Percentiles rank a stretch among this genome's conserved stretches.
These are phyloP conservation scores for Scheffersomyces illinoinensis DNA, from an alignment of 1,139 yeast genomes.

Conservation along the genomic window DNA sequence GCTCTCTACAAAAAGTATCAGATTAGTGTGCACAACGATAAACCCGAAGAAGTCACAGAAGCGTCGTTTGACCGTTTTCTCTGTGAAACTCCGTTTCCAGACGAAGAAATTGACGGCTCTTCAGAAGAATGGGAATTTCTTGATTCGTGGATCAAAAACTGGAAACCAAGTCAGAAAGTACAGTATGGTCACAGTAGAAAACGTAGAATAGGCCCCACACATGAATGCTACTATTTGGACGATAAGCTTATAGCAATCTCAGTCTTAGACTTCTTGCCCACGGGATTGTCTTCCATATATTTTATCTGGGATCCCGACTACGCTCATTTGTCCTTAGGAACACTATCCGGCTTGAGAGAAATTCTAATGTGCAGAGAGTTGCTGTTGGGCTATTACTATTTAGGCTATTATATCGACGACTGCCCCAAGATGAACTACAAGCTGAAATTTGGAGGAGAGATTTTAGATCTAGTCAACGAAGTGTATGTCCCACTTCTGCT, in stretches of 20 bases:
- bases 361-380: conserved; percentile 50
- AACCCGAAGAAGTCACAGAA: conserved; percentile 43
- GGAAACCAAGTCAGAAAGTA: conserved; percentile 8
- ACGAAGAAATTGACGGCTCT: conserved; percentile 25
- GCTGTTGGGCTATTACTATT: conserved; percentile 54
- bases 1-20: conserved; percentile 72
- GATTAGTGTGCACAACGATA: conserved; percentile 63
- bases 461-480: conserved; percentile 55
- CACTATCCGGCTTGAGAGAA: conserved; percentile 74
- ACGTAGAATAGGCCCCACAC: conserved; percentile 52
- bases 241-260: conserved; percentile 71
- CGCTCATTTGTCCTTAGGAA: conserved; percentile 72
- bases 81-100: conserved; percentile 64
- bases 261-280: conserved; percentile 75
- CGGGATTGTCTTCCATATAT: conserved; percentile 80
- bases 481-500: conserved; percentile 44
- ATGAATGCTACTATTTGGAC: conserved; percentile 74
- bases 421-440: conserved; percentile 86
- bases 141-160: conserved; percentile 29
- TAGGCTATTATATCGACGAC: conserved; percentile 79
- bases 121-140: conserved; percentile 29
- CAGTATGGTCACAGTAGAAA: background rate
- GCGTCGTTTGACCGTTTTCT: conserved; percentile 62
- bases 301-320: conserved; percentile 88
- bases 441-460: conserved; percentile 72